Evolutionary conservation across 108 stramenopile species (phyloP).

Genomic region (Conticribra guillardii): DNA sequence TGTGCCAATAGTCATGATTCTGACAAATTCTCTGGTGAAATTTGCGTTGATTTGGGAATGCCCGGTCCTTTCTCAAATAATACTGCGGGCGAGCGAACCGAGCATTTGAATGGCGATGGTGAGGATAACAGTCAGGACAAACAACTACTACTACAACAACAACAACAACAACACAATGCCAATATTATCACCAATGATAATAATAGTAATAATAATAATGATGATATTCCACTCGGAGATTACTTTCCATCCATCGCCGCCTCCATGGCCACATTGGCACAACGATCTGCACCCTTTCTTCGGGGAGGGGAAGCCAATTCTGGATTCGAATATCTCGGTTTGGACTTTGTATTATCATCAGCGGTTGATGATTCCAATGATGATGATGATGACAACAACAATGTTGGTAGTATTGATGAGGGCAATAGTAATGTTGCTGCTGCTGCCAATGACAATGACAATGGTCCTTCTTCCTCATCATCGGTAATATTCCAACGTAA

Average conservation of each 20-base stretch:
- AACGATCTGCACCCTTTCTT: constrained; percentile 55
- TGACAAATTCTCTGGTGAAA: constrained; percentile 81
- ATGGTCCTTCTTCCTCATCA: too few relatives aligned
- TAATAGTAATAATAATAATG: too few relatives aligned
- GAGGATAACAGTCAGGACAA: neutral
- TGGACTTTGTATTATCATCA: constrained; percentile 83
- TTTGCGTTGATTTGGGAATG: constrained; percentile 67
- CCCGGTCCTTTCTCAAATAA: too few relatives aligned
- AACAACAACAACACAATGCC: constrained; percentile 1
- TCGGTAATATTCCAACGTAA: too few relatives aligned
- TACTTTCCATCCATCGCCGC: constrained; percentile 76
- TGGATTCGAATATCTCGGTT: constrained; percentile 89
- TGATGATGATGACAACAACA: neutral
- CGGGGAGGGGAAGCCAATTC: constrained; percentile 74
- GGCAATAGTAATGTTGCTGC: too few relatives aligned
- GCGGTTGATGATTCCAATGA: neutral
- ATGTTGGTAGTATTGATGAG: too few relatives aligned
- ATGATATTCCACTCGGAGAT: constrained; percentile 59
- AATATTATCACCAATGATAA: neutral
- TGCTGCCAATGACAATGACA: too few relatives aligned
- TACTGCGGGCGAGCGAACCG: too few relatives aligned
- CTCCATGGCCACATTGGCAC: constrained; percentile 56
- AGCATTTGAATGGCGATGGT: too few relatives aligned
- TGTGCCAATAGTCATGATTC: constrained; percentile 85
- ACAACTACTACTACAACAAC: neutral